Conservation (phyloP, 768 basidiomycete species). For the Boletus tylopilopsis region DNA sequence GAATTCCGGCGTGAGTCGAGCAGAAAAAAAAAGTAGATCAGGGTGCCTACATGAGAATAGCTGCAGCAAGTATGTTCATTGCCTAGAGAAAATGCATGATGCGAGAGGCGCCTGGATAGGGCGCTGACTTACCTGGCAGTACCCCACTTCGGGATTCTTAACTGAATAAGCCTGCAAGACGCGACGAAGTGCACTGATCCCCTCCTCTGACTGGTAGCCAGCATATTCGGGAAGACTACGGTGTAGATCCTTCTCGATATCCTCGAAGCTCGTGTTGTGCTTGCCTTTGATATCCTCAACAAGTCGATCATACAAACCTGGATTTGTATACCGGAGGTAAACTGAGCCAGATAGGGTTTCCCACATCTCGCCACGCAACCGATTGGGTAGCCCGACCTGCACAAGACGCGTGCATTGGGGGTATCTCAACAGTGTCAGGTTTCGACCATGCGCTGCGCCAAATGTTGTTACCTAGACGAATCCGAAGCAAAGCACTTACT, state of each 20-base stretch:
- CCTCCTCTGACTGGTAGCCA: conserved; percentile 89
- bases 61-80: conserved; percentile 96
- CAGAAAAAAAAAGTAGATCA: neutral
- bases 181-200: conserved; percentile 78
- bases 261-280: conserved; percentile 87
- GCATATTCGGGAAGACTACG: conserved; percentile 95
- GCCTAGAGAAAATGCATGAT: conserved; percentile 46
- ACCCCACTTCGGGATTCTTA: conserved; percentile 91
- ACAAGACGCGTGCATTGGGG: conserved; percentile 96
- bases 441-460: conserved; percentile 78
- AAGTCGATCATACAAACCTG: conserved; percentile 74
- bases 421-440: conserved; percentile 92
- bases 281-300: conserved; percentile 74
- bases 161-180: conserved; percentile 96
- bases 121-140: conserved; percentile 68
- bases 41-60: conserved; percentile 76
- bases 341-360: conserved; percentile 94
- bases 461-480: conserved; percentile 9
- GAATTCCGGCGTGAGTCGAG: conserved; percentile 7
- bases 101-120: neutral
- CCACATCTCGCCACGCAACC: conserved; percentile 97
- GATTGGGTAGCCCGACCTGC: conserved; percentile 93
- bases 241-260: conserved; percentile 98
- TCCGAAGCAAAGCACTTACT: conserved; percentile 41
- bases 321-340: conserved; percentile 84